phyloP scores from a whole-genome alignment of 1,284 basidiomycete species.

The Trametes polyzona region DNA sequence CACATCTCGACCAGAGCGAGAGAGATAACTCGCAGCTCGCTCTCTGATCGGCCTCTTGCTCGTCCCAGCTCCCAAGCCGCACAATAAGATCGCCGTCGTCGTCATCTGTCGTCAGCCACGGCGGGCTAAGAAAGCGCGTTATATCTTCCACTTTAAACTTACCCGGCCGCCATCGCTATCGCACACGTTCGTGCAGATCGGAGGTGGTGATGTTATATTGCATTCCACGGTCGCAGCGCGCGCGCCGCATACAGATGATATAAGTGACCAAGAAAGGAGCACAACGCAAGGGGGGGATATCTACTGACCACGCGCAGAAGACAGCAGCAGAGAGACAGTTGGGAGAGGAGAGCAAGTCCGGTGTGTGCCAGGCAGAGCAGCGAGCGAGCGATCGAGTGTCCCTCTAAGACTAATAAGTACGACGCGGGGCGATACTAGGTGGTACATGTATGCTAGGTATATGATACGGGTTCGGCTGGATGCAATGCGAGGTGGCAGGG shows the following conservation, averaged over 20 bases:
- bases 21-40: not conserved
- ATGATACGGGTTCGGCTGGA: slow-evolving; percentile 19
- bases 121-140: too few species aligned
- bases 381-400: slow-evolving; percentile 16
- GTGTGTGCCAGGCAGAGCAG: slow-evolving; percentile 9
- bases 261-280: slow-evolving; percentile 10
- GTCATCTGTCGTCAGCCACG: too few species aligned
- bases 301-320: slow-evolving; percentile 1
- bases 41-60: slow-evolving; percentile 9
- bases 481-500: slow-evolving; percentile 6
- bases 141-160: too few species aligned
- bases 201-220: not conserved
- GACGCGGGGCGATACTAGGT: slow-evolving; percentile 13
- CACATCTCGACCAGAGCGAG: not conserved
- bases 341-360: slow-evolving; percentile 10
- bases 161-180: too few species aligned
- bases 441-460: slow-evolving; percentile 26
- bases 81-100: too few species aligned
- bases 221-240: not conserved
- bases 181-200: not conserved
- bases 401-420: slow-evolving; percentile 23
- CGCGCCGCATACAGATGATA: not conserved
- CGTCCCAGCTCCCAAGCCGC: too few species aligned
- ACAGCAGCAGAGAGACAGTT: not conserved
- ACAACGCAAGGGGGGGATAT: not conserved